Percentiles rank a stretch among this genome's conserved stretches.
These are phyloP conservation scores for Blastocystis sp. DNA, from an alignment of 352 stramenopile species.

Conservation along the genomic window DNA sequence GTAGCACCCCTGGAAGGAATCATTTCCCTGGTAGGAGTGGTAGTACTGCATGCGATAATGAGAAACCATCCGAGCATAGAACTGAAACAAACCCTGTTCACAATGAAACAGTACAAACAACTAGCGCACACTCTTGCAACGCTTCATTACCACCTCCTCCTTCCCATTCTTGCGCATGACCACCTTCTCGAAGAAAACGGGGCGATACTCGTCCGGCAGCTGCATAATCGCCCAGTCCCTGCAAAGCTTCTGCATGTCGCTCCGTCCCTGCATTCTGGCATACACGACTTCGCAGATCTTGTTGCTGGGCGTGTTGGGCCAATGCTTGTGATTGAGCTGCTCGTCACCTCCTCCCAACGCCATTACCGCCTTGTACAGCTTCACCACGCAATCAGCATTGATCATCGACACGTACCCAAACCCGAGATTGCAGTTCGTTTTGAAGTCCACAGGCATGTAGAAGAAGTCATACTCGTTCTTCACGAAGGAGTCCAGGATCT, in stretches of 20 bases:
- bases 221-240: slow-evolving; percentile 65
- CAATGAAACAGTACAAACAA: slow-evolving; percentile 14
- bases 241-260: slow-evolving; percentile 47
- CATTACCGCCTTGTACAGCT: slow-evolving; percentile 69
- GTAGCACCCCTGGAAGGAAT: slow-evolving; percentile 10
- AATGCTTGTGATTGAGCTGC: slow-evolving; percentile 75
- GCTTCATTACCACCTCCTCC: slow-evolving; percentile 50
- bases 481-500: slow-evolving; percentile 89
- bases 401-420: slow-evolving; percentile 99
- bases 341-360: background rate
- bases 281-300: slow-evolving; percentile 99
- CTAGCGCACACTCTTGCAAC: slow-evolving; percentile 4
- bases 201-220: slow-evolving; percentile 56
- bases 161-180: slow-evolving; percentile 35
- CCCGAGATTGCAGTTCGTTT: slow-evolving; percentile 99
- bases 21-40: slow-evolving; percentile 28
- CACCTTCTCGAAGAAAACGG: slow-evolving; percentile 52
- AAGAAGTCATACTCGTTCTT: slow-evolving; percentile 94
- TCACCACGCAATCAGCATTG: slow-evolving; percentile 74
- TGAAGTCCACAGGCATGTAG: slow-evolving; percentile 99
- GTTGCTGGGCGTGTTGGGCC: slow-evolving; percentile 97
- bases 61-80: background rate
- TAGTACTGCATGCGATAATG: slow-evolving; percentile 30
- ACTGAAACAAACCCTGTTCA: slow-evolving; percentile 2
- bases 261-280: slow-evolving; percentile 83